Base-by-base conservation (phyloP, 2,329 filamentous ascomycete genomes). In the Fusarium citri region DNA sequence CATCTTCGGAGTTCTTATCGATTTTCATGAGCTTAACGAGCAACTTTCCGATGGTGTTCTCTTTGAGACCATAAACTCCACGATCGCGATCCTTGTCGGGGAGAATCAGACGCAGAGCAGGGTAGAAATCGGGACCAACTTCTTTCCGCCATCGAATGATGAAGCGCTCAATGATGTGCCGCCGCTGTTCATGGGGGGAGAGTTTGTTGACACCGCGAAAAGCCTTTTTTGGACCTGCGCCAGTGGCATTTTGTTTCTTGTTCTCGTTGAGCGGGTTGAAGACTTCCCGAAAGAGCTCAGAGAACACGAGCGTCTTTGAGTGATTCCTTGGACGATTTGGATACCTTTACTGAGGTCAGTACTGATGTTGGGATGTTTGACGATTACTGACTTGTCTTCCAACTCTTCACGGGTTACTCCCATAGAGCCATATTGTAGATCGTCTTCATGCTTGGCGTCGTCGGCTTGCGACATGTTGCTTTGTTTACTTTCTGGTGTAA, bases 1-100 rank as follows among this genome's bases (percentile, higher is more conserved):
- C 95, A 82, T 98, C 95, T 68, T 97, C 93, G 0, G 94, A 97
- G 74, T 94, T 91, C 74, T 91, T 93, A 82, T 94, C 91, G 74
- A 99, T 97, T 77, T 94, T 95, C 85, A 97, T 91, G 41, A 97
- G 87, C 77, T 94, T 95, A 62, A 98, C 92, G n/a, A 98, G 84
- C 22, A 98, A 82, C 77, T 94, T 97, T 12, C 91, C 95, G 64
- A 99, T 94, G 8, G 91, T 88, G 77, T 92, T 94, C 82, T 99
- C 96, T 77, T 98, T 98, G 42, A 99, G 84, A 1, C 95, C 94
- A 76, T 98, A 99, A 84, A 97, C 94, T 20, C 92, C 92, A 49
- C 96, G 89, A 75, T 98, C 94, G 41, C 94, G 89, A 76, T 99
- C 96, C 77, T 97, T 97, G 75, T 97, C 94, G 0, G 95, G 94